Percentiles rank a stretch among this genome's conserved stretches.
phyloP scores from a whole-genome alignment of 179 eudicot genomes.

The Beta corolliflora region DNA sequence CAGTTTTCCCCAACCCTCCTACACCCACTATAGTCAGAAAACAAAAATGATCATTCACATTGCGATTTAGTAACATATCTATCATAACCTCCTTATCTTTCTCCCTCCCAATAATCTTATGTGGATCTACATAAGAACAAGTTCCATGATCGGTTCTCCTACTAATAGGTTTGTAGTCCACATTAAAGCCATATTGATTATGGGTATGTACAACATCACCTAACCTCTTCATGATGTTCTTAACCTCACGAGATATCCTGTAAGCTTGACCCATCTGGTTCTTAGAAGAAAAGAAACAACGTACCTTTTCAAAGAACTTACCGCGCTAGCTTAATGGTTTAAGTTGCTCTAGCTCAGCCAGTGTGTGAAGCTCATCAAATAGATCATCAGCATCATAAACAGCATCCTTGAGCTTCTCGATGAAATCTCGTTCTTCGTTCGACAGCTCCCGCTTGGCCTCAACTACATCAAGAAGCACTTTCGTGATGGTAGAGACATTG shows the following conservation, averaged over 20 bases:
- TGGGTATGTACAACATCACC: not conserved
- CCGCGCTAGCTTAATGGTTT: not conserved
- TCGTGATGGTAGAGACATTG: not conserved
- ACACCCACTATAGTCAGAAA: not conserved
- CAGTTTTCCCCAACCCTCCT: constrained; percentile 2
- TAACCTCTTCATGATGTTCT: not conserved
- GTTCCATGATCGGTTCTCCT: not conserved
- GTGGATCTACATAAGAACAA: not conserved
- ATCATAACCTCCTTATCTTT: not conserved
- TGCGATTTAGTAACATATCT: not conserved
- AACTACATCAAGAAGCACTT: not conserved
- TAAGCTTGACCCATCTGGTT: not conserved
- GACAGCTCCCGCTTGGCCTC: not conserved
- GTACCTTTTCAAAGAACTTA: not conserved
- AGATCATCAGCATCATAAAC: constrained; percentile 15
- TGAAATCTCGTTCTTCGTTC: not conserved
- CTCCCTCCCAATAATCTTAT: constrained; percentile 1
- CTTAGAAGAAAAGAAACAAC: not conserved
- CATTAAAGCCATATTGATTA: not conserved
- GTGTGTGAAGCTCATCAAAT: not conserved
- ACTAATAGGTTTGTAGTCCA: not conserved
- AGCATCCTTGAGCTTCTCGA: constrained; percentile 2
- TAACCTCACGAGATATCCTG: not conserved
- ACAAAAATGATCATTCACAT: not conserved
- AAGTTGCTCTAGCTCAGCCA: not conserved